phyloP scores from a whole-genome alignment of 2,329 filamentous ascomycete genomes.

The Cordyceps farinosa region DNA sequence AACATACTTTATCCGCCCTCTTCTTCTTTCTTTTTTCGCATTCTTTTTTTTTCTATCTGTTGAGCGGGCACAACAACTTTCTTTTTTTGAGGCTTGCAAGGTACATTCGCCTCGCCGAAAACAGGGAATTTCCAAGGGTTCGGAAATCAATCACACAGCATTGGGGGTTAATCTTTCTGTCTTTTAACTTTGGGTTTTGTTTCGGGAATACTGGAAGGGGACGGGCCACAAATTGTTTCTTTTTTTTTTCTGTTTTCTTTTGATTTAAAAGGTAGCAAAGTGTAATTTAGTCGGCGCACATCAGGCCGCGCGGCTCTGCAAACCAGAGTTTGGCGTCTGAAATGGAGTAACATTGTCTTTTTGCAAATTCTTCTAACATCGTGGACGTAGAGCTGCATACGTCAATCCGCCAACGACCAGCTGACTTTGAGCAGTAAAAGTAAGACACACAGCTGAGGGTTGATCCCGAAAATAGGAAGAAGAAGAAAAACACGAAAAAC shows the following conservation, averaged over 20 bases:
- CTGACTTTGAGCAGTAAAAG: too few relatives aligned
- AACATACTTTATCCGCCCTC: neutral
- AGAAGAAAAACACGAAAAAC: too few relatives aligned
- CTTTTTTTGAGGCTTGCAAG: neutral
- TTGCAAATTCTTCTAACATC: neutral
- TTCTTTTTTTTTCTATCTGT: slow-evolving; percentile 11
- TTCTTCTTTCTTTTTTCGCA: neutral
- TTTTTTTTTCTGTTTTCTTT: neutral
- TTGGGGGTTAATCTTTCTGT: neutral
- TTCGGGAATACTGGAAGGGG: neutral
- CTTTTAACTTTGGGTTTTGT: neutral
- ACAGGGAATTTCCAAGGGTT: neutral
- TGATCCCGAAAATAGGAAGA: too few relatives aligned
- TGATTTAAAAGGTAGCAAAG: slow-evolving; percentile 1
- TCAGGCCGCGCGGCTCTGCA: neutral
- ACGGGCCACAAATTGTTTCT: neutral
- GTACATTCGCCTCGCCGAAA: neutral
- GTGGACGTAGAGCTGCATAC: too few relatives aligned
- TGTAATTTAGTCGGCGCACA: slow-evolving; percentile 10
- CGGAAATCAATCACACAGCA: neutral
- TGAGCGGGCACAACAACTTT: slow-evolving; percentile 7
- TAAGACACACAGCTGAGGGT: too few relatives aligned
- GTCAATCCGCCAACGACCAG: too few relatives aligned
- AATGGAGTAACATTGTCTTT: neutral
- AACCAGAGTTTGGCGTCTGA: neutral